phyloP scores from a whole-genome alignment of 306 rosid genomes.

The Pyrus pyrifolia region DNA sequence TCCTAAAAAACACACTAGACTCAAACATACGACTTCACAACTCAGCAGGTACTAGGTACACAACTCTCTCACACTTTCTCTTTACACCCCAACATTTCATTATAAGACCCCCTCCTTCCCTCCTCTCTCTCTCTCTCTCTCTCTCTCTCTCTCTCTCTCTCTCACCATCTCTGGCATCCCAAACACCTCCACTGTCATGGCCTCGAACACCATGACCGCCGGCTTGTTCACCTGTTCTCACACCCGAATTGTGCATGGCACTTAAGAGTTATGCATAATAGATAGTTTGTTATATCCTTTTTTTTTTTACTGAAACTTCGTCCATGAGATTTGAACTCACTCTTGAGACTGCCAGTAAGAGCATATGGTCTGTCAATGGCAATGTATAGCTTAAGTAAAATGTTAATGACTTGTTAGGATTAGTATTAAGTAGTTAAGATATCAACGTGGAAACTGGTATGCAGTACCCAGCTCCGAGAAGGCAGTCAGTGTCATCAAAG shows the following conservation, averaged over 20 bases:
- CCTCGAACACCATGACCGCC: conserved; percentile 58
- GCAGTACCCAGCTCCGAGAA: conserved; percentile 40
- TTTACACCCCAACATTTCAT: conserved; percentile 22
- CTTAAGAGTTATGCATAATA: conserved; percentile 34
- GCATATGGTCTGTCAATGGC: no score
- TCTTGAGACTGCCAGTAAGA: no score
- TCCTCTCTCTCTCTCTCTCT: conserved; percentile 2
- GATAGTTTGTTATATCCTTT: no score
- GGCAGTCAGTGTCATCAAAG: conserved; percentile 21
- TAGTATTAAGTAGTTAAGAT: neutral
- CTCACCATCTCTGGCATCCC: neutral
- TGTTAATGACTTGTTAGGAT: neutral
- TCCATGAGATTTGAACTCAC: no score
- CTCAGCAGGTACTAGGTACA: conserved; percentile 48
- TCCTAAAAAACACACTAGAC: conserved; percentile 15
- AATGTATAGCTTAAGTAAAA: neutral
- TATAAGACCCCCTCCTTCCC: conserved; percentile 29
- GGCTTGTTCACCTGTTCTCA: conserved; percentile 60
- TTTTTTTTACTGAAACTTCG: no score
- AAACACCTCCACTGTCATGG: conserved; percentile 23
- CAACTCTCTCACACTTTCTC: conserved; percentile 1
- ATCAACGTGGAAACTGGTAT: neutral
- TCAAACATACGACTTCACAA: conserved; percentile 75
- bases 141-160: neutral
- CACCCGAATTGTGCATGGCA: conserved; percentile 23